Conservation (phyloP, 495 filamentous ascomycete species). For the Penicillium canescens region DNA sequence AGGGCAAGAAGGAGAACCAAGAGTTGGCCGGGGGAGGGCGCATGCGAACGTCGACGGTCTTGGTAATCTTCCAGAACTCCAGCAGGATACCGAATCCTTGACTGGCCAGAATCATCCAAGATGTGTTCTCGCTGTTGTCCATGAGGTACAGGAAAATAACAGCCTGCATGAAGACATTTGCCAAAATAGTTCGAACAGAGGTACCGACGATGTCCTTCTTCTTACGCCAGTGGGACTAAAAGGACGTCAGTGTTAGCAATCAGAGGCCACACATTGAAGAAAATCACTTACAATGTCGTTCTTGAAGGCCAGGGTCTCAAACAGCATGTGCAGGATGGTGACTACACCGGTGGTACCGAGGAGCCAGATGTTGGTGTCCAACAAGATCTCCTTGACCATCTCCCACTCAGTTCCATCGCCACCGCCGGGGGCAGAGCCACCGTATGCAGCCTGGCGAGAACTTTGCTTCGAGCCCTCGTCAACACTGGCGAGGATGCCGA, state of each 20-base stretch:
- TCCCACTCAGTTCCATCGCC: constrained; percentile 86
- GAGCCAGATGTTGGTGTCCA: constrained; percentile 93
- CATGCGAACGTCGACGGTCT: constrained; percentile 86
- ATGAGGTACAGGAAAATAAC: constrained; percentile 98
- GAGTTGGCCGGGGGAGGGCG: constrained; percentile 63
- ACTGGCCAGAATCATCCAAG: constrained; percentile 96
- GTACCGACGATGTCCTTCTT: constrained; percentile 99
- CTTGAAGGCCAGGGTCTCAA: constrained; percentile 95
- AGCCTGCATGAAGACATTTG: constrained; percentile 96
- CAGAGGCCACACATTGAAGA: background rate
- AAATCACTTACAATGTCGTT: constrained; percentile 72
- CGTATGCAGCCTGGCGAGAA: constrained; percentile 66
- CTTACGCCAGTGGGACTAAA: constrained; percentile 85
- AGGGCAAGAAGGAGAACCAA: constrained; percentile 74
- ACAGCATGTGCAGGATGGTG: constrained; percentile 87
- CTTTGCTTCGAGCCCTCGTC: constrained; percentile 85
- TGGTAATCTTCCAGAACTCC: constrained; percentile 99
- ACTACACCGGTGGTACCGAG: constrained; percentile 82
- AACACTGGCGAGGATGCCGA: constrained; percentile 76
- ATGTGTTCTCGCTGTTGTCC: constrained; percentile 95
- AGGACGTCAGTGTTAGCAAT: constrained; percentile 18
- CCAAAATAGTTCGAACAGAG: constrained; percentile 91
- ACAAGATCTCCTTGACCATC: constrained; percentile 88
- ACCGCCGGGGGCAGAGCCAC: constrained; percentile 61
- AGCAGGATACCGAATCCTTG: constrained; percentile 93